These are phyloP conservation scores for Clonostachys sp. DNA, from an alignment of 2,329 filamentous ascomycete species.

Conservation along the genomic window DNA sequence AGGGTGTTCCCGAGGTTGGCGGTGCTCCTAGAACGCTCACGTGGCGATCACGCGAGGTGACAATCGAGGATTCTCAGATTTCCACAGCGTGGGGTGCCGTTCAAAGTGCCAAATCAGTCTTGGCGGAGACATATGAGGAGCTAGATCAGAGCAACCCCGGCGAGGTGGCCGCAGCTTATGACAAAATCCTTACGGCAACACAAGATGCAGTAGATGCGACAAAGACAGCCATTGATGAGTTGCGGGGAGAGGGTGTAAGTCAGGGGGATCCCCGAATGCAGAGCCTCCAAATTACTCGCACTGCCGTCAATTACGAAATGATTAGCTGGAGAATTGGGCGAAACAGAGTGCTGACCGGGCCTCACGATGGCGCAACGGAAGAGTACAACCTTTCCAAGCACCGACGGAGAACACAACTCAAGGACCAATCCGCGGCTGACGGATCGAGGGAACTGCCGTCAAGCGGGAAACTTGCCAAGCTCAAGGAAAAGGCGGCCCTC, in stretches of 20 bases:
- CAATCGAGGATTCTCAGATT: constrained; percentile 89
- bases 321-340: constrained; percentile 93
- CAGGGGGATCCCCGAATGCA: constrained; percentile 87
- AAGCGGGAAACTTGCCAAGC: constrained; percentile 70
- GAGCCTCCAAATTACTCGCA: constrained; percentile 84
- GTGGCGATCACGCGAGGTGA: constrained; percentile 82
- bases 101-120: constrained; percentile 41
- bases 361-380: constrained; percentile 67
- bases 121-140: constrained; percentile 43
- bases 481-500: constrained; percentile 82
- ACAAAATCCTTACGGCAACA: constrained; percentile 82
- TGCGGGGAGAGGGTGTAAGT: constrained; percentile 76
- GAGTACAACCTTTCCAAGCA: constrained; percentile 34
- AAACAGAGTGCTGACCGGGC: constrained; percentile 84
- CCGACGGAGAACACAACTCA: constrained; percentile 46
- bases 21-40: constrained; percentile 66
- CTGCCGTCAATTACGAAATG: constrained; percentile 89
- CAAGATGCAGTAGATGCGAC: constrained; percentile 94
- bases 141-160: constrained; percentile 40
- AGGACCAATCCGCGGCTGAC: constrained; percentile 21
- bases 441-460: constrained; percentile 60
- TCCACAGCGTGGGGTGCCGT: constrained; percentile 77
- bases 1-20: constrained; percentile 33
- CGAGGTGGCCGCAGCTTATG: constrained; percentile 82
- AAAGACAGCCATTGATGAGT: constrained; percentile 87